Conservation (phyloP, 371 early-diverging fungal species). For the Apophysomyces variabilis region DNA sequence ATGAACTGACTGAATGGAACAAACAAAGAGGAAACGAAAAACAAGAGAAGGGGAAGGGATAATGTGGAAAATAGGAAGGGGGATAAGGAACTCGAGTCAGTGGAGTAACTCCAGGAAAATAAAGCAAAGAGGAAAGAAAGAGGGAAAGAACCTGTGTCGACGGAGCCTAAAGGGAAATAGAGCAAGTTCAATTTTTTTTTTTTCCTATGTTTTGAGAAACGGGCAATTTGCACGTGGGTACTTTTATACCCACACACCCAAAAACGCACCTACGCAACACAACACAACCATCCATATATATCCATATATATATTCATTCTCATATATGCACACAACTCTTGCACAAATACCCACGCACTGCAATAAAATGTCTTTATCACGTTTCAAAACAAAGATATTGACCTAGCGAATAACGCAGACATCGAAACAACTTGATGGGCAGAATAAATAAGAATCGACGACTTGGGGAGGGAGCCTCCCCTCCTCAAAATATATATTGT, state of each 20-base stretch:
- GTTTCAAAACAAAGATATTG: too few species aligned
- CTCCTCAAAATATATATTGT: too few species aligned
- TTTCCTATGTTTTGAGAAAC: conserved; percentile 19
- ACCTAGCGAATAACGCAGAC: too few species aligned
- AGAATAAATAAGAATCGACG: too few species aligned
- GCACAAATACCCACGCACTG: too few species aligned
- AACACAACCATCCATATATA: not conserved
- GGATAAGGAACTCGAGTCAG: conserved; percentile 9
- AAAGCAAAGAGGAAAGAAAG: conserved; percentile 11
- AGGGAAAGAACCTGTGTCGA: conserved; percentile 6
- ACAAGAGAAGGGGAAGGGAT: conserved; percentile 9
- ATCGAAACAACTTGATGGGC: too few species aligned
- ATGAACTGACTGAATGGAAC: not conserved
- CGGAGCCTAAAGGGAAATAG: not conserved
- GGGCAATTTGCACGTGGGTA: conserved; percentile 14
- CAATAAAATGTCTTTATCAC: too few species aligned
- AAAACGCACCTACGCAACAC: not conserved
- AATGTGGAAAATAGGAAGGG: conserved; percentile 15
- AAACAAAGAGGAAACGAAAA: not conserved
- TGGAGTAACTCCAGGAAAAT: conserved; percentile 8
- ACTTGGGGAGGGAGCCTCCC: too few species aligned
- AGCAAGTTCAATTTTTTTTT: not conserved
- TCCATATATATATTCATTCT: conserved; percentile 1
- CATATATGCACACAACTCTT: too few species aligned
- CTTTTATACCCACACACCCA: conserved; percentile 6